Base-by-base conservation (phyloP, 805 yeast species). In the Yarrowia deformans region DNA sequence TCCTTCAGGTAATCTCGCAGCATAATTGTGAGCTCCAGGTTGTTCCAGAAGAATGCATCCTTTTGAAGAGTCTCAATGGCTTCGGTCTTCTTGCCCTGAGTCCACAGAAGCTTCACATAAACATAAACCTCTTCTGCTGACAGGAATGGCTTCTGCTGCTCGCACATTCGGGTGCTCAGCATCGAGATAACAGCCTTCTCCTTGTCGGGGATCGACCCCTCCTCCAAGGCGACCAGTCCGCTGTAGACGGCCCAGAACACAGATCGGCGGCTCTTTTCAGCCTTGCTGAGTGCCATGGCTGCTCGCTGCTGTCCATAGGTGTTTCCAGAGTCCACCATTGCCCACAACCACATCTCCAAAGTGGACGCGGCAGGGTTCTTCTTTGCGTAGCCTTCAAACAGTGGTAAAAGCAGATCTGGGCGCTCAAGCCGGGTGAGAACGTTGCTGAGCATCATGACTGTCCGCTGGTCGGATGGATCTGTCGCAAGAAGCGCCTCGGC, bases 121-220 rank as follows among this genome's bases (percentile, higher is more conserved):
- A 91, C 85, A 72, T 80, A 91, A 2, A 84, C 78, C 70, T 93
- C 96, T 73, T 91, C 96, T 9, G 89, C 85, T 23, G 81, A 80
- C 49, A 79, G 72, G 55, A 82, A 80, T 0, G 94, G 91, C 54
- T 80, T 79, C 18, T 83, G 75, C n/a, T 78, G 77, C 37, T 84
- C 86, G 37, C 90, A 75, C 71, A 89, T 75, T 72, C 88, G 86
- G 70, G 82, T 19, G n/a, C 56, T 63, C 48, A 63, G 46, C 56
- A 48, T 48, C 1, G 68, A 49, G 12, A 49, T 63, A 23, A 63
- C 45, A 18, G 56, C 68, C 32, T 14, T 46, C 39, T 63, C 56
- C 46, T 63, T 63, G 13, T 37, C 56, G 1, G 66, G 66, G 34
- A 60, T 42, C 0, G 45, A 23, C 3, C 56, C 56, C 9, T 63